These are phyloP conservation scores for Monosporozyma aerobia DNA, from an alignment of 805 yeast genomes.

Conservation along the genomic window DNA sequence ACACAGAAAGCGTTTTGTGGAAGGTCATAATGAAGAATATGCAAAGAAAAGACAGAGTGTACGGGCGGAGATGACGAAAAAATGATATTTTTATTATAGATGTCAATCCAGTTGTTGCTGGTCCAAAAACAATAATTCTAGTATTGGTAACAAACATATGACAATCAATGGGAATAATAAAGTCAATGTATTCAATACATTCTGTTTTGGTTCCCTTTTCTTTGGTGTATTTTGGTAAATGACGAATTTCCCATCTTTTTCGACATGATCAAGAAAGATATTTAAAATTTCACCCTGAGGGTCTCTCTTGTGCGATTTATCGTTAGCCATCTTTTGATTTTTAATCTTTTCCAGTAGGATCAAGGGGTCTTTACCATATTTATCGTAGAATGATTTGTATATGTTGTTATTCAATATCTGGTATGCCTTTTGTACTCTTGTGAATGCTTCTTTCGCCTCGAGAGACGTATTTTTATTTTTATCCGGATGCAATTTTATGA, in stretches of 20 bases:
- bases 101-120: background rate
- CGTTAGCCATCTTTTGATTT: background rate
- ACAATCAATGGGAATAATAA: constrained; percentile 1
- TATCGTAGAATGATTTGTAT: constrained; percentile 54
- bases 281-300: constrained; percentile 15
- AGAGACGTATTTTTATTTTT: constrained; percentile 1
- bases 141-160: constrained; percentile 1
- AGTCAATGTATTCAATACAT: background rate
- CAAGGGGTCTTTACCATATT: constrained; percentile 20
- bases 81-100: too few species aligned
- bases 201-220: background rate
- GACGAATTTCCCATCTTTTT: background rate
- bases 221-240: constrained; percentile 1
- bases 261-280: background rate
- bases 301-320: constrained; percentile 14
- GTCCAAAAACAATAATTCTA: constrained; percentile 1
- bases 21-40: background rate
- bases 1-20: background rate
- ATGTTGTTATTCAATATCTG: constrained; percentile 68
- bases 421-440: constrained; percentile 79
- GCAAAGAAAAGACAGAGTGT: background rate
- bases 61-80: too few species aligned
- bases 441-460: constrained; percentile 2
- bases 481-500: constrained; percentile 2
- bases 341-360: background rate